Evolutionary conservation across 139 green algal genomes (phyloP).

Genomic region (Micractinium conductrix): DNA sequence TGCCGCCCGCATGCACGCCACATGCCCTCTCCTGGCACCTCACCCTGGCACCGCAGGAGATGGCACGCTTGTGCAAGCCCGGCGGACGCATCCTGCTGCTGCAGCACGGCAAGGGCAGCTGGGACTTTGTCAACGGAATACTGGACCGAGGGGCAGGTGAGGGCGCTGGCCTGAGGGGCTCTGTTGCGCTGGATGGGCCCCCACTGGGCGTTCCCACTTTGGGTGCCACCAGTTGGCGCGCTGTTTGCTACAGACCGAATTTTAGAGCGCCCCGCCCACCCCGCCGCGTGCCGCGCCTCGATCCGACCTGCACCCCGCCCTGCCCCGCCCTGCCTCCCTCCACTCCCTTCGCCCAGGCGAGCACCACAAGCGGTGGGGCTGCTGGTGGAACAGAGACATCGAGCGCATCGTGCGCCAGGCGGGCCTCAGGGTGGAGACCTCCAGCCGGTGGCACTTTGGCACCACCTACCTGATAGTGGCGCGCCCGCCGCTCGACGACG

Average conservation of each 20-base stretch:
- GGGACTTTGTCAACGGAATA: conserved; percentile 58
- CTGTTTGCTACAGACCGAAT: too few relatives aligned
- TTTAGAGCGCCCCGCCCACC: too few relatives aligned
- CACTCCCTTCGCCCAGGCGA: too few relatives aligned
- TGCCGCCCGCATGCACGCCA: neutral
- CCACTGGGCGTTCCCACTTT: too few relatives aligned
- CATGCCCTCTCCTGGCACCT: neutral
- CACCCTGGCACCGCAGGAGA: conserved; percentile 42
- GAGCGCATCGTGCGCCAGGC: conserved; percentile 63
- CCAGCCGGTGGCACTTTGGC: conserved; percentile 76
- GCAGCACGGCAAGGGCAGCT: conserved; percentile 65
- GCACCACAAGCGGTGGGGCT: conserved; percentile 79
- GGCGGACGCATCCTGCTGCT: conserved; percentile 69
- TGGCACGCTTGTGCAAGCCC: conserved; percentile 57
- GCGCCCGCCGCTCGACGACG: conserved; percentile 27
- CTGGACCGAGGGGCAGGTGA: conserved; percentile 50
- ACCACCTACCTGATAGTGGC: conserved; percentile 72
- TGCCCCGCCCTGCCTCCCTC: too few relatives aligned
- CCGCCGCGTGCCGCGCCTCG: too few relatives aligned
- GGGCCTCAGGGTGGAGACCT: conserved; percentile 60
- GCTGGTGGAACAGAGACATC: conserved; percentile 85
- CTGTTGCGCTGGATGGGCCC: too few relatives aligned
- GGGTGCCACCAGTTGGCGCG: too few relatives aligned
- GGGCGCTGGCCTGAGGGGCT: neutral
- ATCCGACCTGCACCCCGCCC: too few relatives aligned